Base-by-base conservation (phyloP, 2,329 filamentous ascomycete species). In the Fragosphaeria purpurea region DNA sequence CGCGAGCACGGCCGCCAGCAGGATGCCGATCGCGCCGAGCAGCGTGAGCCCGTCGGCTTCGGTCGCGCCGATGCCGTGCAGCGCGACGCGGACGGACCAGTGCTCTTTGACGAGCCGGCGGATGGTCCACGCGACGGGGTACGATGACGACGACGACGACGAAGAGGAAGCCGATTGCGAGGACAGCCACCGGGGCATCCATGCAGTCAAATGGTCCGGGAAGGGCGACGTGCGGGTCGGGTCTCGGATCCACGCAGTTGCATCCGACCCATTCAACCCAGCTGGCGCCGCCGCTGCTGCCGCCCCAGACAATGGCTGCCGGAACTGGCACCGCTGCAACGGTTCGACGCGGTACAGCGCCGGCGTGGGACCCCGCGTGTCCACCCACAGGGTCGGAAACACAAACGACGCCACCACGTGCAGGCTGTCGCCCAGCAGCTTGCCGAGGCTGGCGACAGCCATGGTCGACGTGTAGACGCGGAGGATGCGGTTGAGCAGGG, bases 381-480 rank as follows among this genome's bases (percentile, higher is more conserved):
- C 22, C 50, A 70, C 72, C 74, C 88, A 94, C 55, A 81, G 80
- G 3, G 70, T 73, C 1, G 91, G 91, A 54, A 93, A 94, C 6
- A 88, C 60, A 50, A 93, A 72, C 1, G 80, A 82, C 1, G 80
- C 75, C 1, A 74, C 57, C 6, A 90, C 70, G 52, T 82, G 75
- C 47, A 93, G 67, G 1, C 69, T 65, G 61, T 96, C 89, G n/a
- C 82, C 83, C 44, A 89, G 68, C 31, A 95, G 74, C 42, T 81
- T 82, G 7, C 82, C 74, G 12, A 93, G 75, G 54, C 87, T 88
- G 55, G 86, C 83, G n/a, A 94, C 67, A 0, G 87, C 88, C 62
- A 91, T 81, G 52, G 80, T 66, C 4, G 86, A 86, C 67, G 95
- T 90, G 70, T 97, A 96, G 61, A 77, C 81, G 40, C 86, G 83